Conservation (phyloP, 345 rosid species). For the Eucalyptus leucophloia region DNA sequence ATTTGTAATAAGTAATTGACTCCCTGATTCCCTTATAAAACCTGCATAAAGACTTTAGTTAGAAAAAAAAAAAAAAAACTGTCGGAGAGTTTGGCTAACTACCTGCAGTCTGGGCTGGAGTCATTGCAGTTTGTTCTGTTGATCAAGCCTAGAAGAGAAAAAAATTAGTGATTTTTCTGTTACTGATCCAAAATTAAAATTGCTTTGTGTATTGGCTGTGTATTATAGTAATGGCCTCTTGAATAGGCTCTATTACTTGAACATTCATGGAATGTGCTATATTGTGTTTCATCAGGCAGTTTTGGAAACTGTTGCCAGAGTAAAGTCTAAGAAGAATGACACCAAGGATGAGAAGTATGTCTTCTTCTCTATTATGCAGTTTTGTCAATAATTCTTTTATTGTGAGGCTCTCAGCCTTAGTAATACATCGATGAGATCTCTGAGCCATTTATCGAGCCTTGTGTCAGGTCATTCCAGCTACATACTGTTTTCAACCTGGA, state of each 20-base stretch:
- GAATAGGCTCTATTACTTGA: neutral
- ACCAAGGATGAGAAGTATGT: conserved; percentile 86
- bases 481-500: conserved; percentile 83
- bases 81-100: neutral
- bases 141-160: neutral
- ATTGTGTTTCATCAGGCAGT: conserved; percentile 52
- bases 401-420: neutral
- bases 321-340: conserved; percentile 77
- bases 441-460: conserved; percentile 8
- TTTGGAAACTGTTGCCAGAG: conserved; percentile 86
- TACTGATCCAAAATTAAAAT: neutral
- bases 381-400: neutral
- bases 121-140: neutral
- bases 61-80: neutral
- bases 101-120: neutral
- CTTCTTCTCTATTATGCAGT: neutral
- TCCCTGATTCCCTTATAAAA: neutral
- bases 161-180: neutral
- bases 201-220: neutral
- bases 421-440: neutral
- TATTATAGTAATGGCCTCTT: neutral
- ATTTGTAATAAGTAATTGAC: neutral
- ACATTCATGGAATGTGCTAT: neutral
- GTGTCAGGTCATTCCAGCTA: conserved; percentile 64
- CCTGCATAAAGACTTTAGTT: neutral